phyloP scores from a whole-genome alignment of 495 filamentous ascomycete species.

The Beverwykella pulmonaria region DNA sequence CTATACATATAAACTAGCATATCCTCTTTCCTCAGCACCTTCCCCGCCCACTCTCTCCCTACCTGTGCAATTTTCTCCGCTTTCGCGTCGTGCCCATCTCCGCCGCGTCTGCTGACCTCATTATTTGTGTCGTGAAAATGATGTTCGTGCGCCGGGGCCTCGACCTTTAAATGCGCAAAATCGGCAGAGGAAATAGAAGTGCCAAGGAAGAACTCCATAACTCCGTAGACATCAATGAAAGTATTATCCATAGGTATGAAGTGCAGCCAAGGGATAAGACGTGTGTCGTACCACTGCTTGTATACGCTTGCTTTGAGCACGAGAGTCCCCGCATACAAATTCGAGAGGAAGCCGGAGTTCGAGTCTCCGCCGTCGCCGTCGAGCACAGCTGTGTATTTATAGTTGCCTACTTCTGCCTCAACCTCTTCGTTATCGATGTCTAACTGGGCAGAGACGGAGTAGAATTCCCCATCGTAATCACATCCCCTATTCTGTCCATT shows the following conservation, averaged over 20 bases:
- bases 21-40: constrained; percentile 38
- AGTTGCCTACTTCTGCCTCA: constrained; percentile 31
- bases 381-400: constrained; percentile 48
- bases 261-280: constrained; percentile 47
- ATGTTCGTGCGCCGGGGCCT: constrained; percentile 6
- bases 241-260: constrained; percentile 83
- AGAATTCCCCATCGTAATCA: constrained; percentile 42
- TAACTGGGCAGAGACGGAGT: constrained; percentile 25
- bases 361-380: constrained; percentile 47
- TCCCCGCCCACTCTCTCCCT: constrained; percentile 32
- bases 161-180: background rate
- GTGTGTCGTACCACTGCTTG: constrained; percentile 46
- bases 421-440: background rate
- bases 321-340: constrained; percentile 25
- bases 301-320: constrained; percentile 49
- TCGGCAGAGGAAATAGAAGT: background rate
- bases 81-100: constrained; percentile 18
- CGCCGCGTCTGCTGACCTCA: background rate
- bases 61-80: constrained; percentile 30
- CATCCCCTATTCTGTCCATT: constrained; percentile 23
- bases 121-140: background rate
- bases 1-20: constrained; percentile 40
- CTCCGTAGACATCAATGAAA: constrained; percentile 72
- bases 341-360: constrained; percentile 40
- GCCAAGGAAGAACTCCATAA: constrained; percentile 55